These are phyloP conservation scores for Mycosphaerella sp. DNA, from an alignment of 2,329 filamentous ascomycete genomes.

Conservation along the genomic window DNA sequence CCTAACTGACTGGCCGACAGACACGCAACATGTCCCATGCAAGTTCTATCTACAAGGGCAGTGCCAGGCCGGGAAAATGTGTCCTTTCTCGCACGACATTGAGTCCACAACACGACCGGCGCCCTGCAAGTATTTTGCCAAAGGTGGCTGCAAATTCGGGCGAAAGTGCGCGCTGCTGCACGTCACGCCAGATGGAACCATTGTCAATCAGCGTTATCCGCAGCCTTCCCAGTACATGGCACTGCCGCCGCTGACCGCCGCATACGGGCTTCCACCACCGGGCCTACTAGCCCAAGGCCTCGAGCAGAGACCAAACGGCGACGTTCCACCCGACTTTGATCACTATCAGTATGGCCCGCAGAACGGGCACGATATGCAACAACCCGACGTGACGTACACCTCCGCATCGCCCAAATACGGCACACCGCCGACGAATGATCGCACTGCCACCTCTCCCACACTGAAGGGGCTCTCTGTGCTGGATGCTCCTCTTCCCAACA, in stretches of 20 bases:
- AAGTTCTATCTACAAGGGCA: slow-evolving; percentile 98
- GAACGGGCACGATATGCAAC: slow-evolving; percentile 27
- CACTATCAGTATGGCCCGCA: slow-evolving; percentile 27
- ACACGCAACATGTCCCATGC: slow-evolving; percentile 95
- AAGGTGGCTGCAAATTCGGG: slow-evolving; percentile 99
- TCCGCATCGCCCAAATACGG: slow-evolving; percentile 63
- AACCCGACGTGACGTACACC: slow-evolving; percentile 53
- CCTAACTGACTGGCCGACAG: slow-evolving; percentile 42
- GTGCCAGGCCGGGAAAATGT: slow-evolving; percentile 92
- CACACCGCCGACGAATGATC: slow-evolving; percentile 71
- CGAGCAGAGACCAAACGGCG: slow-evolving; percentile 27
- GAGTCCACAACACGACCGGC: slow-evolving; percentile 77
- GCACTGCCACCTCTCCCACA: slow-evolving; percentile 69
- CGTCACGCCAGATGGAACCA: slow-evolving; percentile 84
- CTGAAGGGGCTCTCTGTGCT: slow-evolving; percentile 71
- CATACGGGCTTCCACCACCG: slow-evolving; percentile 26
- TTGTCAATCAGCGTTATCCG: slow-evolving; percentile 62
- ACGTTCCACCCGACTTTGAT: slow-evolving; percentile 24
- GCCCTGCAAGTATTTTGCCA: slow-evolving; percentile 96
- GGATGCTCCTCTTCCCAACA: slow-evolving; percentile 86
- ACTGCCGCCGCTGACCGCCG: slow-evolving; percentile 11
- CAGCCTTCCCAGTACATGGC: not conserved
- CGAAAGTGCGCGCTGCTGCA: slow-evolving; percentile 96
- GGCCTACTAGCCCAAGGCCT: slow-evolving; percentile 32
- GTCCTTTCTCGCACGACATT: slow-evolving; percentile 92